phyloP scores from a whole-genome alignment of 2,329 filamentous ascomycete species.

The Penicillium sp. region DNA sequence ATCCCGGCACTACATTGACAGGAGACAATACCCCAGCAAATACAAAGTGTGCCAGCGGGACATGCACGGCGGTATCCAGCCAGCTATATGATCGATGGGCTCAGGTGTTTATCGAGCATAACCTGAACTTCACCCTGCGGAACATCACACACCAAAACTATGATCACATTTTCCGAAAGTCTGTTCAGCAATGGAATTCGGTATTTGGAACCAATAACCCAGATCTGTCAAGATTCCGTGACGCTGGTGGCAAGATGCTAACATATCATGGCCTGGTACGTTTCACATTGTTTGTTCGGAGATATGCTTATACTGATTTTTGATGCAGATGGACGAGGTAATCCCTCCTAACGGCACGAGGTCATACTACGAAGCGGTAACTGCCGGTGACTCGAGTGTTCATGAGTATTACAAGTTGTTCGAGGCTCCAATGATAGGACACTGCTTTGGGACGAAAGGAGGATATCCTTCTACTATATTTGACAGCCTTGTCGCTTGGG shows the following conservation, averaged over 20 bases:
- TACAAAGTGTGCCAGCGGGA: not conserved
- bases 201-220: slow-evolving; percentile 37
- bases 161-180: slow-evolving; percentile 5
- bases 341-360: not conserved
- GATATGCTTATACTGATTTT: not conserved
- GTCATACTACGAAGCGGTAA: not conserved
- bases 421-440: slow-evolving; percentile 34
- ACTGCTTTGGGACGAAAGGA: slow-evolving; percentile 32
- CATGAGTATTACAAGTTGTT: slow-evolving; percentile 38
- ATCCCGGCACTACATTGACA: not conserved
- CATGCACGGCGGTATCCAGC: not conserved
- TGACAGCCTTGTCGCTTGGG: slow-evolving; percentile 6
- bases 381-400: slow-evolving; percentile 20
- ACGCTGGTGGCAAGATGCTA: slow-evolving; percentile 41
- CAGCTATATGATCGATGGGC: not conserved
- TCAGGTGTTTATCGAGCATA: not conserved
- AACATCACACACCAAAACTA: not conserved
- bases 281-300: slow-evolving; percentile 13
- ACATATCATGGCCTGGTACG: slow-evolving; percentile 42
- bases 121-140: not conserved
- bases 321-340: not conserved
- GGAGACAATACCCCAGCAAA: not conserved
- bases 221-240: slow-evolving; percentile 37
- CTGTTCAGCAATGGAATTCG: slow-evolving; percentile 27
- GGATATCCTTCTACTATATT: slow-evolving; percentile 2